A percentile compares a stretch with the other conserved stretches of the same genome.
These are phyloP conservation scores for Fallopia convolvulus DNA, from an alignment of 148 eudicot species.

Conservation along the genomic window DNA sequence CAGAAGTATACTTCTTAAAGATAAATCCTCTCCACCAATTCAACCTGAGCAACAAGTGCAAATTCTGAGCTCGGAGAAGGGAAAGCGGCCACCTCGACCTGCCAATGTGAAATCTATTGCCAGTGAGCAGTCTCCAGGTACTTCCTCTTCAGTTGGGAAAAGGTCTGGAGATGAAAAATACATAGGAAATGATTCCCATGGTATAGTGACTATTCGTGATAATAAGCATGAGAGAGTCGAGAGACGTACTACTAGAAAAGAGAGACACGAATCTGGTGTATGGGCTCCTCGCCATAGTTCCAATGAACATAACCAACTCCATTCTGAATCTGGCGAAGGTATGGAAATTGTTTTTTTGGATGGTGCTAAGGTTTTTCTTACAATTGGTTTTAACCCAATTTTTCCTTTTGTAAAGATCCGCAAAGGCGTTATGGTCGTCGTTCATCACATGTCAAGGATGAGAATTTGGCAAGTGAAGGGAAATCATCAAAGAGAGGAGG, in stretches of 20 bases:
- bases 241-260: conserved; percentile 65
- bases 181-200: conserved; percentile 32
- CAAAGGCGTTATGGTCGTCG: conserved; percentile 64
- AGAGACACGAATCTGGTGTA: conserved; percentile 90
- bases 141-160: conserved; percentile 27
- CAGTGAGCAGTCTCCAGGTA: conserved; percentile 24
- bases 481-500: conserved; percentile 59
- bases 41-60: conserved; percentile 46
- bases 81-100: conserved; percentile 75
- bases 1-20: conserved; percentile 62
- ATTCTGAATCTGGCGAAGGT: conserved; percentile 56
- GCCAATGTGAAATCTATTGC: conserved; percentile 30
- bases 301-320: conserved; percentile 42
- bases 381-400: background rate
- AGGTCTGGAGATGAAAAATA: conserved; percentile 48
- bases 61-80: conserved; percentile 49
- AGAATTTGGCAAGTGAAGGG: conserved; percentile 38
- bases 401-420: conserved; percentile 41
- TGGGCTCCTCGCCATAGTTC: conserved; percentile 78
- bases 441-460: conserved; percentile 53
- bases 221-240: conserved; percentile 47
- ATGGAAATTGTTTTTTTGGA: background rate
- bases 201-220: conserved; percentile 36
- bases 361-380: background rate
- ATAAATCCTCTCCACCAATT: conserved; percentile 31